A percentile compares a stretch with the other conserved stretches of the same genome.
These are phyloP conservation scores for Aspergillus terreus DNA, from an alignment of 2,329 filamentous ascomycete species.

Conservation along the genomic window DNA sequence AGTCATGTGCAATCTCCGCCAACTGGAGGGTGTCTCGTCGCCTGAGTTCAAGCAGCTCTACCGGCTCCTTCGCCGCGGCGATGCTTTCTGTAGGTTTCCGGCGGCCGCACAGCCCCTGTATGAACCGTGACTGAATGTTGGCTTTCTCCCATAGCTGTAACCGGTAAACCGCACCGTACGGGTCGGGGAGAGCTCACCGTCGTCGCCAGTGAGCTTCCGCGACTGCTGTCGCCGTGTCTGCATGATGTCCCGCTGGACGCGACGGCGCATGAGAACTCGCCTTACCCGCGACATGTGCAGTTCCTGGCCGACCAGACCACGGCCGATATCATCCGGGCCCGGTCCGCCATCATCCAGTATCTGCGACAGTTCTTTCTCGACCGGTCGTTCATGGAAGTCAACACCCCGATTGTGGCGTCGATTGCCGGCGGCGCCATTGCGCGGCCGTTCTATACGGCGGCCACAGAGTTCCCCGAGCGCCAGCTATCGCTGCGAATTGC, in stretches of 20 bases:
- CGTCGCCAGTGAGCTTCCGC: conserved; percentile 63
- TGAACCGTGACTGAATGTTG: no score
- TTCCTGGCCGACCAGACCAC: conserved; percentile 70
- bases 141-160: conserved; percentile 53
- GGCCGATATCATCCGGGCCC: conserved; percentile 67
- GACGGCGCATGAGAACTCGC: conserved; percentile 66
- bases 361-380: conserved; percentile 71
- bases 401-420: conserved; percentile 81
- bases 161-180: conserved; percentile 67
- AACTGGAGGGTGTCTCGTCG: conserved; percentile 32
- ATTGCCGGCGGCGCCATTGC: conserved; percentile 84
- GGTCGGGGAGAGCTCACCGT: conserved; percentile 73
- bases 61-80: conserved; percentile 70
- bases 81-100: conserved; percentile 69
- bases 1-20: conserved; percentile 66
- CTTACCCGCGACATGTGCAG: conserved; percentile 78
- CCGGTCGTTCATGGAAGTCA: conserved; percentile 76
- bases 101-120: no score
- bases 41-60: conserved; percentile 58
- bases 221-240: conserved; percentile 71
- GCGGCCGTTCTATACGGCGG: conserved; percentile 75
- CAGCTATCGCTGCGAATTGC: conserved; percentile 79
- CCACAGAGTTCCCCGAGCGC: conserved; percentile 70
- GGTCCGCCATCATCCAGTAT: conserved; percentile 69
- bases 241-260: conserved; percentile 72